phyloP scores from a whole-genome alignment of 352 stramenopile species.

The Phytophthora nicotianae region DNA sequence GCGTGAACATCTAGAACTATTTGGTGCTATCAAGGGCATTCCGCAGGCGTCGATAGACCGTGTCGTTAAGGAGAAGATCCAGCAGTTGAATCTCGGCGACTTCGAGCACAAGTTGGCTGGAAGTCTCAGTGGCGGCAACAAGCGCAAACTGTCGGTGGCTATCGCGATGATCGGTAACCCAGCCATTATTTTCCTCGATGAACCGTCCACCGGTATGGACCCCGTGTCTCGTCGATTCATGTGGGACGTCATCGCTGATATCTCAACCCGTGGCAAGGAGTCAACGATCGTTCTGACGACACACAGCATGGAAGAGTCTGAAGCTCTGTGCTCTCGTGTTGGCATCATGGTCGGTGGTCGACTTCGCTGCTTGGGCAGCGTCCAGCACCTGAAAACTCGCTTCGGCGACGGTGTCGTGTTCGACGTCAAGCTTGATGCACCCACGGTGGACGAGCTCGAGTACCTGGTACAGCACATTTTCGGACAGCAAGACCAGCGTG shows the following conservation, averaged over 20 bases:
- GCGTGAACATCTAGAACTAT: slow-evolving; percentile 84
- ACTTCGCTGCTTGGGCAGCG: slow-evolving; percentile 82
- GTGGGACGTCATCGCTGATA: slow-evolving; percentile 92
- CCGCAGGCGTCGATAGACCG: slow-evolving; percentile 5
- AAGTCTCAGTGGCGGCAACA: slow-evolving; percentile 89
- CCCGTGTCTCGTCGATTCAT: slow-evolving; percentile 95
- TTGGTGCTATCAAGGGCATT: slow-evolving; percentile 88
- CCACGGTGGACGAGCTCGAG: slow-evolving; percentile 30
- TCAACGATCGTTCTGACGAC: slow-evolving; percentile 93
- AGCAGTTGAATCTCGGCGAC: slow-evolving; percentile 72
- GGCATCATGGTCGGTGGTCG: slow-evolving; percentile 92
- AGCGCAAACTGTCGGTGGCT: slow-evolving; percentile 93
- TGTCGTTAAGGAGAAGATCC: slow-evolving; percentile 44
- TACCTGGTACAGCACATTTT: slow-evolving; percentile 34
- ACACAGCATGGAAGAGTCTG: slow-evolving; percentile 96
- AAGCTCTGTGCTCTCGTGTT: slow-evolving; percentile 93
- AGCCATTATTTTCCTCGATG: slow-evolving; percentile 92
- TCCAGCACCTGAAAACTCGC: slow-evolving; percentile 95
- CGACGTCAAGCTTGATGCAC: slow-evolving; percentile 66
- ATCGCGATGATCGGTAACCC: slow-evolving; percentile 93
- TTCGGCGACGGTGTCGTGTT: slow-evolving; percentile 96
- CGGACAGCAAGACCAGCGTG: slow-evolving; percentile 14
- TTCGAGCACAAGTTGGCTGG: slow-evolving; percentile 79
- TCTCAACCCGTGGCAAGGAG: slow-evolving; percentile 69
- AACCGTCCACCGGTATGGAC: slow-evolving; percentile 94